Evolutionary conservation across 805 yeast species (phyloP), one percentile per base, ranked within the genome.

Genomic region (Wickerhamomyces rabaulensis): DNA sequence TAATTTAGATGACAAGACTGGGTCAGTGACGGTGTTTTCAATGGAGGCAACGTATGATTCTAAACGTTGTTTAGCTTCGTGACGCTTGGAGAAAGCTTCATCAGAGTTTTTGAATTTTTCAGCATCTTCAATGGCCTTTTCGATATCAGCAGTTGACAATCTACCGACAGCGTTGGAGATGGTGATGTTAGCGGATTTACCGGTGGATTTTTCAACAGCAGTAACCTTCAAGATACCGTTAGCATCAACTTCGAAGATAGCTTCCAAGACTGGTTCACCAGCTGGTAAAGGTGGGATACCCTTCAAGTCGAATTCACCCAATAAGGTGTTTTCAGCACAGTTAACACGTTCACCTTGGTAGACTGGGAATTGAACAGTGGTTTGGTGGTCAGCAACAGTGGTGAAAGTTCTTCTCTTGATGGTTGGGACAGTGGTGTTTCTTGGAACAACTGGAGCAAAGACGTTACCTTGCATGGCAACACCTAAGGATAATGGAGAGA

Each of bases 391-490:
- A 31, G 87, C 88, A 41, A 88, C 90, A 17, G 94, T 86, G 29
- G 90, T 82, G 68, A 84, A 85, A 63, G 96, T 92, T 80, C 96
- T 90, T 70, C 96, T 86, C 87, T 92, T 92, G 77, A 90, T 87
- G 74, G 98, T 92, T 75, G 99, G 99, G 64, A 92, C 96, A 66
- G 98, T 92, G 64, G 98, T 87, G 87, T 94, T 94, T 82, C 99
- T 90, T 78, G 97, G 97, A 63, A 94, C 95, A 71, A 94, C 96
- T 67, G 95, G 94, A 68, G 97, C 96, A 79, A 92, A 91, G 70
- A 94, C 92, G 76, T 94, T 95, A 78, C 99, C 99, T 78, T 91
- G 94, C 87, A 94, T 94, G 78, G 96, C 98, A 74, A 92, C 96
- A 88, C 99, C 99, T 69, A 92, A 82, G 60, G 98, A 91, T 70